A percentile compares a stretch with the other conserved stretches of the same genome.
phyloP scores from a whole-genome alignment of 2,329 filamentous ascomycete genomes.

The Colletotrichum sidae region DNA sequence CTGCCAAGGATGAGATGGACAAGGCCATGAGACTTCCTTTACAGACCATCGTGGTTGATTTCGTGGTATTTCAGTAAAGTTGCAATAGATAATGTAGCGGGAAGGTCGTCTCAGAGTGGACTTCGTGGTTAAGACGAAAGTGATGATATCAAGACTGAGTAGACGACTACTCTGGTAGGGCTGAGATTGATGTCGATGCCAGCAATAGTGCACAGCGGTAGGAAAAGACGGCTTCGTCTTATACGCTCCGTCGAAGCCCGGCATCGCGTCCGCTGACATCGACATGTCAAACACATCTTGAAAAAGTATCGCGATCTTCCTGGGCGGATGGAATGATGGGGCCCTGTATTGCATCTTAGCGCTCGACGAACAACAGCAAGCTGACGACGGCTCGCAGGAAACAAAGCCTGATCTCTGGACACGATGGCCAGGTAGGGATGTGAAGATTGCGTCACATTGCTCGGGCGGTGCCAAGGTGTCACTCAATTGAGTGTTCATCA shows the following conservation, averaged over 20 bases:
- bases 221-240: no score
- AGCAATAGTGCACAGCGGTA: no score
- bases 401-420: background rate
- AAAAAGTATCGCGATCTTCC: background rate
- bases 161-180: no score
- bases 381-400: background rate
- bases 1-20: conserved; percentile 19
- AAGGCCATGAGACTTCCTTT: conserved; percentile 11
- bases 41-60: conserved; percentile 41
- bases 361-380: conserved; percentile 10
- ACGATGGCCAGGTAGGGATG: conserved; percentile 1
- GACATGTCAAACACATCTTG: no score
- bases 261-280: no score
- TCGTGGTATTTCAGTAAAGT: background rate
- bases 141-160: background rate
- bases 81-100: no score
- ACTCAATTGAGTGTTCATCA: conserved; percentile 1
- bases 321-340: conserved; percentile 20
- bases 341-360: conserved; percentile 34
- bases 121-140: background rate
- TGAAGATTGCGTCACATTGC: conserved; percentile 19
- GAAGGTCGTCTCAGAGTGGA: background rate
- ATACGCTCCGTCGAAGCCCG: no score
- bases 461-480: background rate
- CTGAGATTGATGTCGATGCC: no score